Evolutionary conservation across 371 early-diverging fungal species (phyloP), one percentile per base, ranked within the genome.

Genomic region (Parasitella parasitica): DNA sequence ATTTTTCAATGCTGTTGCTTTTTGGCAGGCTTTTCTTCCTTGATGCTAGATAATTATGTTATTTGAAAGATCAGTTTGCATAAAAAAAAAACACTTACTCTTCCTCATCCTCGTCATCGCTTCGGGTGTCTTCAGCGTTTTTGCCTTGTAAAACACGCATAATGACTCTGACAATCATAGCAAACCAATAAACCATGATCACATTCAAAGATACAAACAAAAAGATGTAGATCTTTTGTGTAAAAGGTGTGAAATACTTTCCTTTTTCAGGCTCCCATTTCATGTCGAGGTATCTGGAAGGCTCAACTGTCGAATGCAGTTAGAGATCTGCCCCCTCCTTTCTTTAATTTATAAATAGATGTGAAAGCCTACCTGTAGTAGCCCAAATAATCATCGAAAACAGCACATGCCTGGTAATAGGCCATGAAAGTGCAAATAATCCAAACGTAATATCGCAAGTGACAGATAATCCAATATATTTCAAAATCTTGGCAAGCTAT

Each of bases 111-210:
- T 88, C 88, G 46, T 79, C 83, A 32, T 89, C 88, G 61, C 90
- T 89, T 15, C 92, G 85, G 32, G 80, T 87, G 71, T 93, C 94
- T 54, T 89, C 86, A 27, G 86, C 83, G 48, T 83, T 85, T 18
- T 80, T 77, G 27, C 87, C 87, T 54, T 71, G 78, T 28, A 91
- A 62, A 11, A 93, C 89, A 52, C 84, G 76, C 41, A 77, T 37
- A 26, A 91, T 82, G 12, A 95, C 83, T 22, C 75, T 72, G 32
- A 88, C 58, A 59, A 95, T 91, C 78, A 93, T 79, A 16, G 68
- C 71, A 60, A 92, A 83, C 95, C 95, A 95, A 55, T 89, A 90
- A 24, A 91, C 52, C 54, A 91, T 78, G 38, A 95, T 73, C 2
- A 72, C 48, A 66, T 93, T 86, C 35, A 95, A 80, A 0, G 73